phyloP scores from a whole-genome alignment of 768 basidiomycete genomes.

The Pulveroboletus sp. region DNA sequence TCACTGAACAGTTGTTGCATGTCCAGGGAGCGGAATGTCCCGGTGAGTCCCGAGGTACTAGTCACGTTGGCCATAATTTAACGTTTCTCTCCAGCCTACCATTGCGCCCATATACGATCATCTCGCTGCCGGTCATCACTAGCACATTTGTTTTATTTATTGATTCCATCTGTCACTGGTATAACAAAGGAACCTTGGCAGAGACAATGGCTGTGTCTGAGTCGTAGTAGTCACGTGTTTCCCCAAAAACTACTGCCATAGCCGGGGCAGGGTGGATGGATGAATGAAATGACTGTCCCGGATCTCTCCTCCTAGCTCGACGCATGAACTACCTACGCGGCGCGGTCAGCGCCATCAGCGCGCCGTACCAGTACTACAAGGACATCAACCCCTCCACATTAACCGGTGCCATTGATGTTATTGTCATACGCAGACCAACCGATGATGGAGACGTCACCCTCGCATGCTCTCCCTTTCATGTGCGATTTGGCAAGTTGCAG shows the following conservation, averaged over 20 bases:
- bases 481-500: constrained; percentile 96
- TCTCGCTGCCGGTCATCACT: constrained; percentile 33
- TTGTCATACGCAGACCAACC: constrained; percentile 80
- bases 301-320: neutral
- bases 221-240: constrained; percentile 17
- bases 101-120: constrained; percentile 67
- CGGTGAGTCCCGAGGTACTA: constrained; percentile 46
- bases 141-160: constrained; percentile 5
- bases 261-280: constrained; percentile 7
- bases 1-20: neutral
- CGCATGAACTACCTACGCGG: constrained; percentile 86
- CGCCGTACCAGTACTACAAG: constrained; percentile 87
- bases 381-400: constrained; percentile 96
- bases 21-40: constrained; percentile 75
- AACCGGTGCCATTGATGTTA: constrained; percentile 98
- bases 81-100: constrained; percentile 43
- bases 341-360: constrained; percentile 79
- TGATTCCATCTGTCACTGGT: neutral
- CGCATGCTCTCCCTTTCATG: constrained; percentile 93
- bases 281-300: constrained; percentile 1
- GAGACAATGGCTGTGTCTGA: no score
- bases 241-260: constrained; percentile 17
- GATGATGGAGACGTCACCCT: constrained; percentile 62
- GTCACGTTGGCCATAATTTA: neutral
- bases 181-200: no score